Evolutionary conservation across 164 flowering plant species (phyloP).

Genomic region (Vitis rupestris): DNA sequence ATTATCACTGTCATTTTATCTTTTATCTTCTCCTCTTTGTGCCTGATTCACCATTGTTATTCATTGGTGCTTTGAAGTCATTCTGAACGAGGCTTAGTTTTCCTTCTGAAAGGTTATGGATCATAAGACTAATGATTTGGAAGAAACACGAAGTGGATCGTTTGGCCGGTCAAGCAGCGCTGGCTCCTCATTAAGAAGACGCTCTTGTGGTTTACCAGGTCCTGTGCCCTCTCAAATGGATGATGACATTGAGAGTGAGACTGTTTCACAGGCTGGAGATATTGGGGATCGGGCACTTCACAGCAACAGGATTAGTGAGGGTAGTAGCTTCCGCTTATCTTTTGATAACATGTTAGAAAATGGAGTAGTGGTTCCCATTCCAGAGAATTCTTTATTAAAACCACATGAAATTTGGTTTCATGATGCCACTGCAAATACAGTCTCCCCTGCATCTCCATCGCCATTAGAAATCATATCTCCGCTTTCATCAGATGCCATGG

Average conservation of each 20-base stretch:
- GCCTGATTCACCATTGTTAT: no score
- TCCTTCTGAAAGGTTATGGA: conserved; percentile 15
- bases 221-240: conserved; percentile 14
- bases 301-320: conserved; percentile 41
- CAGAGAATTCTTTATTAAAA: conserved; percentile 22
- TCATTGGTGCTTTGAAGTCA: not conserved
- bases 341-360: conserved; percentile 28
- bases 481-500: conserved; percentile 24
- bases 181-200: conserved; percentile 39
- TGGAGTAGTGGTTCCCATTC: conserved; percentile 25
- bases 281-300: conserved; percentile 63
- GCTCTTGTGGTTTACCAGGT: conserved; percentile 29
- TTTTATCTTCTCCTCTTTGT: not conserved
- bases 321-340: conserved; percentile 33
- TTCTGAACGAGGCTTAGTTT: not conserved
- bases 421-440: conserved; percentile 6
- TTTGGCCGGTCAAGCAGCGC: conserved; percentile 25
- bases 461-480: conserved; percentile 28
- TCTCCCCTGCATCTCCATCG: conserved; percentile 11
- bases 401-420: conserved; percentile 16
- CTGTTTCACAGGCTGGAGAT: conserved; percentile 78
- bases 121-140: conserved; percentile 15
- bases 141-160: conserved; percentile 22
- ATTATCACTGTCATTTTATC: not conserved
- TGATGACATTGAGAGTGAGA: conserved; percentile 48